Conservation (phyloP, 163 green algal genomes). For the Volvox carteri region DNA sequence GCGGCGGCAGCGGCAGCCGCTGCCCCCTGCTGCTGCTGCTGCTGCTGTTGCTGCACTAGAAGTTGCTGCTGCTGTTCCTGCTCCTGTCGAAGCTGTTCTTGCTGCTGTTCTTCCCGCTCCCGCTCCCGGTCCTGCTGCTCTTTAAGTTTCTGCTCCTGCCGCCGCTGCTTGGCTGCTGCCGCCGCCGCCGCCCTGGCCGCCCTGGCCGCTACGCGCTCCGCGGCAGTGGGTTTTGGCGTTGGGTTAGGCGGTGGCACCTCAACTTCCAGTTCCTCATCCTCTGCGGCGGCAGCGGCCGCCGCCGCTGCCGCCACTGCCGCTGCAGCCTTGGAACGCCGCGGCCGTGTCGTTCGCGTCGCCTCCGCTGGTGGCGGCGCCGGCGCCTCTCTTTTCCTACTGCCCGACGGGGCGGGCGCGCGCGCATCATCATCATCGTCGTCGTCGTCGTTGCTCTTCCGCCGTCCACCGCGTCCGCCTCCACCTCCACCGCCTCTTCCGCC, state of each 20-base stretch:
- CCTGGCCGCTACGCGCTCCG: neutral
- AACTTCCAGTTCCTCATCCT: slow-evolving; percentile 19
- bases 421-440: slow-evolving; percentile 11
- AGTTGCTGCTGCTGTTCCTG: neutral
- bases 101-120: neutral
- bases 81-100: neutral
- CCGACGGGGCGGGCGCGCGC: neutral
- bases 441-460: neutral
- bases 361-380: neutral
- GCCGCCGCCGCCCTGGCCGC: slow-evolving; percentile 8
- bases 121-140: neutral
- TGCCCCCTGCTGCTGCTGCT: slow-evolving; percentile 26
- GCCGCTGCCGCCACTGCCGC: slow-evolving; percentile 1
- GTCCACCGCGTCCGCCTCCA: neutral
- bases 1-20: slow-evolving; percentile 6
- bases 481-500: neutral
- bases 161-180: neutral
- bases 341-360: neutral
- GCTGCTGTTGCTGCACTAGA: neutral
- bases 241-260: neutral
- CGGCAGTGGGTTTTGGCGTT: neutral
- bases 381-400: slow-evolving; percentile 31
- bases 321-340: slow-evolving; percentile 31
- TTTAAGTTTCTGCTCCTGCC: slow-evolving; percentile 3
- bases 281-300: neutral